A percentile compares a stretch with the other conserved stretches of the same genome.
phyloP scores from a whole-genome alignment of 2,329 filamentous ascomycete species.

The Zalaria sp. region DNA sequence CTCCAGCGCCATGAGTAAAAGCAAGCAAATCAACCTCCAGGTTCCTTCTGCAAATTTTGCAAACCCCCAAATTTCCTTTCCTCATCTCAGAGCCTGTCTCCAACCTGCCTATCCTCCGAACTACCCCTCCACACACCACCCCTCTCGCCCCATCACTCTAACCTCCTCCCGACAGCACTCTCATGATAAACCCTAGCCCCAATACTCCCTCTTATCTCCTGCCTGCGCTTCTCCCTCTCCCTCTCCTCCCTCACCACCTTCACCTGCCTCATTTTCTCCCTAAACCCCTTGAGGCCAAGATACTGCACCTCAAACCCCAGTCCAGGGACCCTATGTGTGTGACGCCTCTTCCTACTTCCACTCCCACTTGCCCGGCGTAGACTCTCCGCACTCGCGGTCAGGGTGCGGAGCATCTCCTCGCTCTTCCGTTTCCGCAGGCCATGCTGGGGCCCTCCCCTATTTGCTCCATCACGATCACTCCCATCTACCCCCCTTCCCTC shows the following conservation, averaged over 20 bases:
- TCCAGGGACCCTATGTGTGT: constrained; percentile 4
- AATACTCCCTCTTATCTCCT: constrained; percentile 41
- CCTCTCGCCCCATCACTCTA: neutral
- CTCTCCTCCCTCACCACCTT: constrained; percentile 28
- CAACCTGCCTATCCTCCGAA: neutral
- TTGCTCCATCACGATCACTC: neutral
- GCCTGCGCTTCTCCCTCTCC: constrained; percentile 36
- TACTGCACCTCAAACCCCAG: constrained; percentile 34
- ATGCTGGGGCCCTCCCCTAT: neutral
- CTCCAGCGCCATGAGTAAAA: too few species aligned
- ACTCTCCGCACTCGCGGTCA: constrained; percentile 4
- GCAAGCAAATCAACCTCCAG: too few species aligned
- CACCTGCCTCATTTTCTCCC: constrained; percentile 30
- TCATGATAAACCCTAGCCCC: constrained; percentile 14
- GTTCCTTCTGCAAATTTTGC: too few species aligned
- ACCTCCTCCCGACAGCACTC: neutral
- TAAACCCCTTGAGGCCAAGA: constrained; percentile 35
- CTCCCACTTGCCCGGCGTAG: constrained; percentile 3
- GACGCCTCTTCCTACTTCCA: constrained; percentile 4
- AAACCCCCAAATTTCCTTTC: too few species aligned
- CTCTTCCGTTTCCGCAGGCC: constrained; percentile 3
- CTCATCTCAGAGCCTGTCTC: neutral
- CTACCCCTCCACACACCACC: neutral
- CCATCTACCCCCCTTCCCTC: constrained; percentile 8
- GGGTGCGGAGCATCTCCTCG: constrained; percentile 10